Conservation (phyloP, 148 eudicot species). For the Camellia lanceoleosa region DNA sequence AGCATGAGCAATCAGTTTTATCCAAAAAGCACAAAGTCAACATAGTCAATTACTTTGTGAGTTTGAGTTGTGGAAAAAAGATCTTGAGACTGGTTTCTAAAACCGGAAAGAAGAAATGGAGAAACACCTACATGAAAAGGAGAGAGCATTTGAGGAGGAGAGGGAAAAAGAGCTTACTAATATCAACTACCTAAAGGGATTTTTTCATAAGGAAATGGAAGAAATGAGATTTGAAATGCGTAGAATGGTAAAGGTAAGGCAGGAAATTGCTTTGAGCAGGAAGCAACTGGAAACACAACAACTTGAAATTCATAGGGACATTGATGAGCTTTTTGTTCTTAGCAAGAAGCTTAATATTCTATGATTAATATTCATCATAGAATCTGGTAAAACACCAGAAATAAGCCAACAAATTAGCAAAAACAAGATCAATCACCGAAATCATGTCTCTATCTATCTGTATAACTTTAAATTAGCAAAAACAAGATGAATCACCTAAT, state of each 20-base stretch:
- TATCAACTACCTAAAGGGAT: conserved; percentile 47
- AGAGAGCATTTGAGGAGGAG: conserved; percentile 60
- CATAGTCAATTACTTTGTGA: conserved; percentile 15
- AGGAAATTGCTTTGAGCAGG: conserved; percentile 50
- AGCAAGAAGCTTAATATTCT: no score
- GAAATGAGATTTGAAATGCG: conserved; percentile 44
- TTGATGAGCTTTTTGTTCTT: no score
- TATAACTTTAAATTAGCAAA: no score
- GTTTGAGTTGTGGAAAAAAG: conserved; percentile 52
- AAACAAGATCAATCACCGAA: no score
- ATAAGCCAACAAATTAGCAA: no score
- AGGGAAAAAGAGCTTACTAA: conserved; percentile 36
- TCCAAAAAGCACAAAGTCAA: conserved; percentile 50
- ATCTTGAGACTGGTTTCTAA: conserved; percentile 52
- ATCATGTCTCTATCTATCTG: no score
- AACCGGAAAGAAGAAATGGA: conserved; percentile 55
- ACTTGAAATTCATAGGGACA: conserved; percentile 43
- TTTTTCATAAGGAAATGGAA: conserved; percentile 43
- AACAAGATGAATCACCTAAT: no score
- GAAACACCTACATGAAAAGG: conserved; percentile 47
- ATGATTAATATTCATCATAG: no score
- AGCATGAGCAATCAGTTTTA: conserved; percentile 49
- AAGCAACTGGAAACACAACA: conserved; percentile 57
- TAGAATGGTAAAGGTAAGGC: conserved; percentile 56
- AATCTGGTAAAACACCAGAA: no score